These are phyloP conservation scores for Paxillus rubicundulus DNA, from an alignment of 768 basidiomycete species.

Conservation along the genomic window DNA sequence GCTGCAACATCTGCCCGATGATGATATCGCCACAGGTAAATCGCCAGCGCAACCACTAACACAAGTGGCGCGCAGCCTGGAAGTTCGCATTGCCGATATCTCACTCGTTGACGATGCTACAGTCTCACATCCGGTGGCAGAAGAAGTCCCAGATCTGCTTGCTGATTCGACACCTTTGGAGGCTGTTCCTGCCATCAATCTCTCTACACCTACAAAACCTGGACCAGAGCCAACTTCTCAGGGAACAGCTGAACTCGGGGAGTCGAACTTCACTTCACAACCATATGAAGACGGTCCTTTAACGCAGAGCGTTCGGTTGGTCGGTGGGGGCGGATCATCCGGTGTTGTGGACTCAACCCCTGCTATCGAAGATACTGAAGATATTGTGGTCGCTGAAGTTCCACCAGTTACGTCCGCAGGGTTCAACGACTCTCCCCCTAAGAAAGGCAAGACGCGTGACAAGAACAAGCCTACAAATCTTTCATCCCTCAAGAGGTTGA, in stretches of 20 bases:
- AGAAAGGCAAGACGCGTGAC: constrained; percentile 42
- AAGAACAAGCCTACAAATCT: constrained; percentile 54
- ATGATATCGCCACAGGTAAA: constrained; percentile 14
- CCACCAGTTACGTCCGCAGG: constrained; percentile 36
- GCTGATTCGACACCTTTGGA: constrained; percentile 42
- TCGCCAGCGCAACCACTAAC: constrained; percentile 9
- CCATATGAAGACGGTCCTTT: constrained; percentile 17
- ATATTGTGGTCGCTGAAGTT: constrained; percentile 34
- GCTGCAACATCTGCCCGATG: constrained; percentile 34
- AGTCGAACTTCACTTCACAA: constrained; percentile 5
- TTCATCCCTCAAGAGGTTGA: constrained; percentile 56
- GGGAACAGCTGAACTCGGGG: constrained; percentile 5
- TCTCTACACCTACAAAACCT: constrained; percentile 22
- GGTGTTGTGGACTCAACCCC: constrained; percentile 28
- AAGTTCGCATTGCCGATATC: constrained; percentile 14
- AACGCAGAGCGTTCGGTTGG: constrained; percentile 51
- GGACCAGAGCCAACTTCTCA: constrained; percentile 6
- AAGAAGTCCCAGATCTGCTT: constrained; percentile 50
- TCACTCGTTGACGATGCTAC: constrained; percentile 16
- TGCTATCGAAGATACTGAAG: constrained; percentile 33
- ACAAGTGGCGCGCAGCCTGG: constrained; percentile 1
- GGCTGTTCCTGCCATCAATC: constrained; percentile 30
- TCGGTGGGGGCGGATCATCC: constrained; percentile 51
- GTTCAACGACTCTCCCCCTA: constrained; percentile 22
- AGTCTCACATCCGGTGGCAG: constrained; percentile 18